Evolutionary conservation across 305 asterid genomes (phyloP).

Genomic region (Fraxinus greggii): DNA sequence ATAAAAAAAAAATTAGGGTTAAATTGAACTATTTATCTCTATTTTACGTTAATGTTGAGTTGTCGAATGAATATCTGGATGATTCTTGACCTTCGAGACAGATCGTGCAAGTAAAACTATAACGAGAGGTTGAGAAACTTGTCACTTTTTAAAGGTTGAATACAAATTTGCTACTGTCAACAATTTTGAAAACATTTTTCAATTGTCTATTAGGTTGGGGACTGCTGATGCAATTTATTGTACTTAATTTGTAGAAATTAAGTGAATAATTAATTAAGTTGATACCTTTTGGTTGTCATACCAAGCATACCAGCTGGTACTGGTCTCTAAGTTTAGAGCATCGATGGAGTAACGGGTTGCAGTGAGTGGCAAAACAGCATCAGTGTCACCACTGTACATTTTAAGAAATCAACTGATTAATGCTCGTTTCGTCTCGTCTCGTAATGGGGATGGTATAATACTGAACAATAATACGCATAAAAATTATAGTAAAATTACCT

Average conservation of each 20-base stretch:
- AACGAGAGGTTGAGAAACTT: neutral
- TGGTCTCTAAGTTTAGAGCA: conserved; percentile 37
- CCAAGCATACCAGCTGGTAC: conserved; percentile 62
- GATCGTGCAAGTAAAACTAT: neutral
- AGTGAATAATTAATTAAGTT: neutral
- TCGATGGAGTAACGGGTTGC: conserved; percentile 56
- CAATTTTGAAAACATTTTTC: neutral
- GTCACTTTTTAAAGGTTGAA: neutral
- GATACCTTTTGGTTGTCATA: conserved; percentile 42
- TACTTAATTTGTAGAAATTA: neutral
- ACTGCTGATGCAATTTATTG: neutral
- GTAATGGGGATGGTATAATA: neutral
- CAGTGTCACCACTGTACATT: conserved; percentile 54
- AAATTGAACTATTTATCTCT: neutral
- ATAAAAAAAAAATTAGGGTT: neutral
- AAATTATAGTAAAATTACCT: conserved; percentile 33
- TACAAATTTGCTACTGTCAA: neutral
- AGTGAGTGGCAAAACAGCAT: conserved; percentile 58
- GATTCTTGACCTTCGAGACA: neutral
- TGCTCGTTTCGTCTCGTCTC: neutral
- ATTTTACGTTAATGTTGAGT: neutral
- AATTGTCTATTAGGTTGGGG: neutral
- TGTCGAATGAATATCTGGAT: neutral
- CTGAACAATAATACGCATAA: neutral
- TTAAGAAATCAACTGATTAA: neutral